Evolutionary conservation across 139 green algal genomes (phyloP).

Genomic region (Eudorina sp.): DNA sequence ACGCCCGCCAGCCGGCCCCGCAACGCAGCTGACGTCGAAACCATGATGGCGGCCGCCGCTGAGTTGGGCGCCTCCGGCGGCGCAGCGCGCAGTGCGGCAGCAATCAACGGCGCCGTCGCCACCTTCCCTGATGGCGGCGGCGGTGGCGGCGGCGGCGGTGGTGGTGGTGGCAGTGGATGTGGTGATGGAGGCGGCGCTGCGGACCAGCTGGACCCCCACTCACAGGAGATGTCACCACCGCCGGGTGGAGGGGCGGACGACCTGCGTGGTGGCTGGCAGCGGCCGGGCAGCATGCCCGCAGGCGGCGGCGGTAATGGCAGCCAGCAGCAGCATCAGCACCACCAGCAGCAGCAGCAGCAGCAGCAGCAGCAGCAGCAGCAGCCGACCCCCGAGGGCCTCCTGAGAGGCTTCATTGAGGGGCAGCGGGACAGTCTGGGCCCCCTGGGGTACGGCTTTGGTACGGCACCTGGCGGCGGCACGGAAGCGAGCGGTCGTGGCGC

Average conservation of each 20-base stretch:
- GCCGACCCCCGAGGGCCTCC: no score
- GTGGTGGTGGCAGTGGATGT: not conserved
- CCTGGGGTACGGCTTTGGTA: not conserved
- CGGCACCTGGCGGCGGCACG: no score
- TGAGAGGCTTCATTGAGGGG: not conserved
- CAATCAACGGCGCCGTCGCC: not conserved
- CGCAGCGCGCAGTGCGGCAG: not conserved
- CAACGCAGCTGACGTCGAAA: not conserved
- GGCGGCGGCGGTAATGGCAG: not conserved
- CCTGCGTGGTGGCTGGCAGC: no score
- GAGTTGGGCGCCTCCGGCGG: not conserved
- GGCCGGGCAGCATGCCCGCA: no score
- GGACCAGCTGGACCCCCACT: no score
- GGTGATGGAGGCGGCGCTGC: not conserved
- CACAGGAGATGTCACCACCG: conserved; percentile 9
- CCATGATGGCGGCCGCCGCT: not conserved
- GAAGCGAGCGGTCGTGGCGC: no score
- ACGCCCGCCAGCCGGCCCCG: conserved; percentile 5
- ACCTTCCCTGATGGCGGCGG: not conserved
- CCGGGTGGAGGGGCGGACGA: not conserved
- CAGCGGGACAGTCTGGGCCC: conserved; percentile 23
- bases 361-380: not conserved
- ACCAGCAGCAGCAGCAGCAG: not conserved
- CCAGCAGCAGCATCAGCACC: not conserved
- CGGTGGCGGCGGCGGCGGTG: not conserved